Percentiles rank a stretch among this genome's conserved stretches.
phyloP scores from a whole-genome alignment of 2,329 filamentous ascomycete species.

The Curvularia sp. region DNA sequence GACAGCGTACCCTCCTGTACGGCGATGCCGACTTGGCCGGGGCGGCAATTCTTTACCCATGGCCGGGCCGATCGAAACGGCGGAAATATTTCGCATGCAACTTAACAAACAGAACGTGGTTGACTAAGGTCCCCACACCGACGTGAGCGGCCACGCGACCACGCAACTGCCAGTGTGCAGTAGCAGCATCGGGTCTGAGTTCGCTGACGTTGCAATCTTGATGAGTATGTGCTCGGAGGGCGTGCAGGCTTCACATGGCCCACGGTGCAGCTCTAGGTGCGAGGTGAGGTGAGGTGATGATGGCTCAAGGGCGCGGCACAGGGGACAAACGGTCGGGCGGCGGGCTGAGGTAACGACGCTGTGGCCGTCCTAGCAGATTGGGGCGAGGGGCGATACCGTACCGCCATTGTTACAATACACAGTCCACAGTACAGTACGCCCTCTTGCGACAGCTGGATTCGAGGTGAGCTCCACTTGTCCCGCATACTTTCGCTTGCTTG shows the following conservation, averaged over 20 bases:
- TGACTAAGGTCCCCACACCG: slow-evolving; percentile 1
- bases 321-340: neutral
- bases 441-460: slow-evolving; percentile 13
- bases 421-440: slow-evolving; percentile 18
- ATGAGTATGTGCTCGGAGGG: neutral
- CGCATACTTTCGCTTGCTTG: slow-evolving; percentile 6
- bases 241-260: neutral
- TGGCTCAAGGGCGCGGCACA: neutral
- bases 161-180: neutral
- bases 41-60: neutral
- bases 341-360: slow-evolving; percentile 16
- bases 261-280: neutral
- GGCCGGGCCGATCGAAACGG: neutral
- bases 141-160: neutral
- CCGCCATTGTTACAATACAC: slow-evolving; percentile 21
- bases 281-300: neutral
- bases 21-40: neutral
- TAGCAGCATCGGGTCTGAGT: neutral
- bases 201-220: neutral
- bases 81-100: slow-evolving; percentile 2
- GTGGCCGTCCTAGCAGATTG: neutral
- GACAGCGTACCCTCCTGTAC: neutral
- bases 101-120: slow-evolving; percentile 9
- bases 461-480: slow-evolving; percentile 25
- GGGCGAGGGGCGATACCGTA: slow-evolving; percentile 16